Conservation (phyloP, 208 protist genomes). For the Acanthamoeba sp. region DNA sequence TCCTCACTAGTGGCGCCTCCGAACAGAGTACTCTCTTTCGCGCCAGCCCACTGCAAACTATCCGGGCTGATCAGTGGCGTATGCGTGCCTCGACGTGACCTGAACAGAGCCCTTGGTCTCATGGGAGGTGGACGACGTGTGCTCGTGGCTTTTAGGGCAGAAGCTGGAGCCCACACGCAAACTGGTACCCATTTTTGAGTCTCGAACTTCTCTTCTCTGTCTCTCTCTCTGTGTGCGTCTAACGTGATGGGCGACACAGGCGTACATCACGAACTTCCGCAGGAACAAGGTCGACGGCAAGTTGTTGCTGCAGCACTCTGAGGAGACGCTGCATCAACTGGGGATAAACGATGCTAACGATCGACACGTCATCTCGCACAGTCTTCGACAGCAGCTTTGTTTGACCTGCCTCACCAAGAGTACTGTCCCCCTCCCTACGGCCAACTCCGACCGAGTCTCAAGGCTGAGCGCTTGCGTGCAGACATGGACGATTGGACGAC, state of each 20-base stretch:
- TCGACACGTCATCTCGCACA: not conserved
- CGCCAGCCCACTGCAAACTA: not conserved
- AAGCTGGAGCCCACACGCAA: constrained; percentile 12
- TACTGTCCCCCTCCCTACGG: not conserved
- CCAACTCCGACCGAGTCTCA: not conserved
- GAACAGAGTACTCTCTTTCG: not conserved
- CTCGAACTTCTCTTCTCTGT: not conserved
- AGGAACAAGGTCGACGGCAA: constrained; percentile 26
- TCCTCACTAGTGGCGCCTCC: not conserved
- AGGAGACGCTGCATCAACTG: not conserved
- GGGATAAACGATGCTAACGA: not conserved
- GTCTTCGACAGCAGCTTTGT: constrained; percentile 19
- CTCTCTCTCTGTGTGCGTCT: not conserved
- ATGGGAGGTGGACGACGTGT: constrained; percentile 55
- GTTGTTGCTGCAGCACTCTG: not conserved
- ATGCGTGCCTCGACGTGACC: not conserved
- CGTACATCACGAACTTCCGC: not conserved
- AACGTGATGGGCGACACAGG: not conserved
- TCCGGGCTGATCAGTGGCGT: too few relatives aligned
- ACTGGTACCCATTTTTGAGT: not conserved
- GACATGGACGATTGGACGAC: not conserved
- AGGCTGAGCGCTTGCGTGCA: not conserved
- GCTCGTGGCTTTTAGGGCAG: constrained; percentile 36
- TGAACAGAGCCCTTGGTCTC: not conserved
- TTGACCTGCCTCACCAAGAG: constrained; percentile 15